Conservation (phyloP, 148 eudicot genomes). For the Silene uniflora region DNA sequence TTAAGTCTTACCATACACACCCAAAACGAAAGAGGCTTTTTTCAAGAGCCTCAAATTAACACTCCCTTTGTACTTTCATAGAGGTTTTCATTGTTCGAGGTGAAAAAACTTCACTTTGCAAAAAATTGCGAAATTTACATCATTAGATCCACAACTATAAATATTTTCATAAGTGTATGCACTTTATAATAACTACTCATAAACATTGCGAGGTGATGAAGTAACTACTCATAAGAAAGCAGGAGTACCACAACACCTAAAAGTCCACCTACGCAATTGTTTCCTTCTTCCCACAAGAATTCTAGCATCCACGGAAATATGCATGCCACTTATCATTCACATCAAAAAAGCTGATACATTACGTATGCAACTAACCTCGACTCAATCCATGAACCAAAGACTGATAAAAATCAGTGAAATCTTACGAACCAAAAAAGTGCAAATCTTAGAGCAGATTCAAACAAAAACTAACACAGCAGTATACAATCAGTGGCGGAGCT, state of each 20-base stretch:
- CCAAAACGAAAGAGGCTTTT: neutral
- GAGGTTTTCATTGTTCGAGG: neutral
- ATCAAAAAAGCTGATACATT: neutral
- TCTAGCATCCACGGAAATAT: neutral
- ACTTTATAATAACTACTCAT: neutral
- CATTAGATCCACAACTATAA: neutral
- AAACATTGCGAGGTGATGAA: neutral
- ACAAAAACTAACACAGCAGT: neutral
- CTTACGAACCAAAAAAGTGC: neutral
- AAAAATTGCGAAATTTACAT: too few relatives aligned
- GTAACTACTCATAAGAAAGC: too few relatives aligned
- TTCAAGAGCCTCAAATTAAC: neutral
- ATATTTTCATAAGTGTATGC: neutral
- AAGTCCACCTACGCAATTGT: neutral
- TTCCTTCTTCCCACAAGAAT: neutral
- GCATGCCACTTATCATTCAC: neutral
- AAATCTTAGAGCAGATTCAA: neutral
- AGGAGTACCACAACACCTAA: neutral
- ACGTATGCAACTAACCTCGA: neutral
- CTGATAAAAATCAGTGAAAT: neutral
- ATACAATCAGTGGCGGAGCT: too few relatives aligned
- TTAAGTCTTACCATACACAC: neutral
- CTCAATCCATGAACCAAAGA: constrained; percentile 1
- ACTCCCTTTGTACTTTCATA: neutral
- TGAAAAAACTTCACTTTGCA: neutral